Evolutionary conservation across 345 rosid species (phyloP).

Genomic region (Citrus unshiu): DNA sequence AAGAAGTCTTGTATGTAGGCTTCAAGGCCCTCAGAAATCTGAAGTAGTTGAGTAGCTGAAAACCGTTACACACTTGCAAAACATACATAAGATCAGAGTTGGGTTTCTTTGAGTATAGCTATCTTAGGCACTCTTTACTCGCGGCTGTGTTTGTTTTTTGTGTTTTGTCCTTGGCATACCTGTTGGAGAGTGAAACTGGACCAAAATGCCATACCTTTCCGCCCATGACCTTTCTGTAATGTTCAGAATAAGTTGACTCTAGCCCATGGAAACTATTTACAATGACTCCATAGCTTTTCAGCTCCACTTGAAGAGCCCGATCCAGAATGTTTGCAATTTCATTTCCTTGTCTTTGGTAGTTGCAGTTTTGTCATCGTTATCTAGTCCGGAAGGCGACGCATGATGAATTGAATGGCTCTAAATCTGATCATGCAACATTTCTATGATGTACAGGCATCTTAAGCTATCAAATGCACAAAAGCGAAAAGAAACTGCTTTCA

Average conservation of each 20-base stretch:
- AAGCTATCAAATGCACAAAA: background rate
- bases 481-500: constrained; percentile 29
- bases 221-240: constrained; percentile 19
- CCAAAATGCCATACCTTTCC: constrained; percentile 32
- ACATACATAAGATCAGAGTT: constrained; percentile 39
- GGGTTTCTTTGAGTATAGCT: constrained; percentile 32
- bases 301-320: background rate
- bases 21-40: constrained; percentile 43
- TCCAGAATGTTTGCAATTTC: no score
- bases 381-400: background rate
- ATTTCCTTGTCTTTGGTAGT: no score
- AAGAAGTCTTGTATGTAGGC: constrained; percentile 25
- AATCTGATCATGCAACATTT: constrained; percentile 13
- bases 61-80: constrained; percentile 41
- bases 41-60: constrained; percentile 26
- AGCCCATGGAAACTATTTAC: constrained; percentile 20
- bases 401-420: constrained; percentile 8
- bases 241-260: constrained; percentile 21
- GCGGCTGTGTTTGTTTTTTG: constrained; percentile 28
- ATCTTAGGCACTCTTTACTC: constrained; percentile 35
- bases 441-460: no score
- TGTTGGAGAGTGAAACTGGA: constrained; percentile 34
- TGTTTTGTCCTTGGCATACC: constrained; percentile 21
- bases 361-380: background rate
- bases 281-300: constrained; percentile 12